These are phyloP conservation scores for Trichophyton simii DNA, from an alignment of 2,329 filamentous ascomycete genomes.

Conservation along the genomic window DNA sequence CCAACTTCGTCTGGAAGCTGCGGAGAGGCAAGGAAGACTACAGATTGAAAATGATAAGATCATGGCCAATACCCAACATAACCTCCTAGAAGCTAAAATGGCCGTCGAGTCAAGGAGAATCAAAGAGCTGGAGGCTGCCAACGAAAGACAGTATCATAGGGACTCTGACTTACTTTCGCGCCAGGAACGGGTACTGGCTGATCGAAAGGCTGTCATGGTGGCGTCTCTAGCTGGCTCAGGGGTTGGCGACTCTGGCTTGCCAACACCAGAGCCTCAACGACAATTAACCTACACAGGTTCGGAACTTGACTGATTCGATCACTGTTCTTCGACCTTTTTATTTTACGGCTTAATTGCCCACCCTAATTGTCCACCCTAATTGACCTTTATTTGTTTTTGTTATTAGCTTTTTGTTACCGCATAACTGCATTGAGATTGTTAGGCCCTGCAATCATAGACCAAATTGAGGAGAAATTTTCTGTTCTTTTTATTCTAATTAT, in stretches of 20 bases:
- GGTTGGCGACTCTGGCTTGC: not conserved
- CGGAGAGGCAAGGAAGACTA: slow-evolving; percentile 8
- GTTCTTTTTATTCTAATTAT: not conserved
- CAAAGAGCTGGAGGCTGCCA: slow-evolving; percentile 12
- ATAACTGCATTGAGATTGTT: no score
- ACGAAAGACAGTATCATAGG: slow-evolving; percentile 12
- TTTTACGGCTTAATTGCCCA: not conserved
- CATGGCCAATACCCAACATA: slow-evolving; percentile 8
- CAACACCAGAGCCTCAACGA: not conserved
- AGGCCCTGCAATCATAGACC: no score
- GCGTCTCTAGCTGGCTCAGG: not conserved
- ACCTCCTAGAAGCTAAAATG: slow-evolving; percentile 10
- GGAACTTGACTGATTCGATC: not conserved
- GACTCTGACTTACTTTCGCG: slow-evolving; percentile 11
- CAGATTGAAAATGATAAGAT: slow-evolving; percentile 10
- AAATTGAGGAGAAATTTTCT: not conserved
- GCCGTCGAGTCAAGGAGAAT: slow-evolving; percentile 9
- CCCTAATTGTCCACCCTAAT: not conserved
- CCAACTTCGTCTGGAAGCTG: slow-evolving; percentile 11
- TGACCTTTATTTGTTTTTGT: no score
- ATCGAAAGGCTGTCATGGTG: slow-evolving; percentile 8
- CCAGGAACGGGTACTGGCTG: slow-evolving; percentile 10
- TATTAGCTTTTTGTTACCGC: no score
- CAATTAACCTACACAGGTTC: not conserved
- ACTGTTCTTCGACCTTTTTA: not conserved